Conservation (phyloP, 2,329 filamentous ascomycete species). For the Aureobasidium sp. region DNA sequence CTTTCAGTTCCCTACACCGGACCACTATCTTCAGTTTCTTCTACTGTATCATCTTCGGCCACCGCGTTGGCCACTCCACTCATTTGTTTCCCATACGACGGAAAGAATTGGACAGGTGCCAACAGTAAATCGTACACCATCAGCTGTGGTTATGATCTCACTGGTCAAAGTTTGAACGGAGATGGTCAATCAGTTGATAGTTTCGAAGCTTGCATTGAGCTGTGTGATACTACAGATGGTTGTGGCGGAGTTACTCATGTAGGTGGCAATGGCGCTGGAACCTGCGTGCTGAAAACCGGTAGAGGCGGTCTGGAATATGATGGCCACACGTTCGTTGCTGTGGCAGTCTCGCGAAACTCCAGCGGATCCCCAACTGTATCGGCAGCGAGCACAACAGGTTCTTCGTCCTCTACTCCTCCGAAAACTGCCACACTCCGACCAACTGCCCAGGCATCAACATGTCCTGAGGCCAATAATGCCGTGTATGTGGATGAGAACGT, state of each 20-base stretch:
- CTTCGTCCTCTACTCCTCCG: constrained; percentile 9
- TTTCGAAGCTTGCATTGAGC: constrained; percentile 18
- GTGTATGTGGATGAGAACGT: constrained; percentile 14
- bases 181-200: constrained; percentile 4
- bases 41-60: constrained; percentile 12
- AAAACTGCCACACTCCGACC: constrained; percentile 1
- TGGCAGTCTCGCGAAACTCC: background rate
- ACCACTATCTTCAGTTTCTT: constrained; percentile 19
- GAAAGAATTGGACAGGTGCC: constrained; percentile 14
- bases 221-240: constrained; percentile 14
- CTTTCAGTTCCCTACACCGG: constrained; percentile 20
- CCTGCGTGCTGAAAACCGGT: constrained; percentile 16
- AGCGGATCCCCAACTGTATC: background rate
- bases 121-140: constrained; percentile 13
- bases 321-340: constrained; percentile 14
- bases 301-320: constrained; percentile 12
- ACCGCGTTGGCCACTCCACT: constrained; percentile 10
- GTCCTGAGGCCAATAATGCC: constrained; percentile 10
- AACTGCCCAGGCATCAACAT: constrained; percentile 6
- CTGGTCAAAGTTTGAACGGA: background rate
- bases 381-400: background rate
- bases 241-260: constrained; percentile 17
- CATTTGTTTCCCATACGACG: constrained; percentile 16
- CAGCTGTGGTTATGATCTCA: constrained; percentile 14
- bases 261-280: constrained; percentile 19